Evolutionary conservation across 2,329 filamentous ascomycete species (phyloP).

Genomic region (Ophiostoma himal-ulmi): DNA sequence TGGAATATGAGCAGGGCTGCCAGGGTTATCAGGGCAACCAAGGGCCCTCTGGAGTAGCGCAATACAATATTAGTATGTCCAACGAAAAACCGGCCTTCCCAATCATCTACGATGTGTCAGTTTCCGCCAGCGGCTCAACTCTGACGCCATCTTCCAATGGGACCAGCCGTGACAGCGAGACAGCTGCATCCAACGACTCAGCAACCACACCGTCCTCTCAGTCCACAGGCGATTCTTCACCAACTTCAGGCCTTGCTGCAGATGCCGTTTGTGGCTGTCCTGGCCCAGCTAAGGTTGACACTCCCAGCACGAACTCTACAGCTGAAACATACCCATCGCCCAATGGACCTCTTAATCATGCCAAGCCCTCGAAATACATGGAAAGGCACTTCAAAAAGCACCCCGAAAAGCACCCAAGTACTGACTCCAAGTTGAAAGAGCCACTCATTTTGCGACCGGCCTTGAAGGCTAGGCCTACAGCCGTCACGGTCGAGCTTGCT

Average conservation of each 20-base stretch:
- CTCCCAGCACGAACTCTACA: not conserved
- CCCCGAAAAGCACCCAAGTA: not conserved
- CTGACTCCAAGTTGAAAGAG: not conserved
- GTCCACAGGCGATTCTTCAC: not conserved
- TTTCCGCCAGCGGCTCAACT: not conserved
- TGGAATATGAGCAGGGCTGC: slow-evolving; percentile 12
- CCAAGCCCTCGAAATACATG: not conserved
- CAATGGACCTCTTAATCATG: not conserved
- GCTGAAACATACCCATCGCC: not conserved
- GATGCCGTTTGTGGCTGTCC: not conserved
- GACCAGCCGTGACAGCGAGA: not conserved
- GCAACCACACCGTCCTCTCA: not conserved
- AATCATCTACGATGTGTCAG: not conserved
- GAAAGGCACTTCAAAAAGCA: not conserved
- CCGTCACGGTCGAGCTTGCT: slow-evolving; percentile 66
- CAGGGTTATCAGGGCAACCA: not conserved
- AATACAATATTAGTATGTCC: not conserved
- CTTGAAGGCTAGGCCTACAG: slow-evolving; percentile 30
- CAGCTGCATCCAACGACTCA: not conserved
- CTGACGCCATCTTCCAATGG: not conserved
- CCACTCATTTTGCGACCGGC: not conserved
- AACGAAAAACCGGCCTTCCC: not conserved
- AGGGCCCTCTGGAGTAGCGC: not conserved
- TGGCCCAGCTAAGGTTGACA: not conserved
- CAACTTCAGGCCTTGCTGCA: not conserved